Conservation (phyloP, 1,139 yeast genomes). For the Insectozyma bohioensis region DNA sequence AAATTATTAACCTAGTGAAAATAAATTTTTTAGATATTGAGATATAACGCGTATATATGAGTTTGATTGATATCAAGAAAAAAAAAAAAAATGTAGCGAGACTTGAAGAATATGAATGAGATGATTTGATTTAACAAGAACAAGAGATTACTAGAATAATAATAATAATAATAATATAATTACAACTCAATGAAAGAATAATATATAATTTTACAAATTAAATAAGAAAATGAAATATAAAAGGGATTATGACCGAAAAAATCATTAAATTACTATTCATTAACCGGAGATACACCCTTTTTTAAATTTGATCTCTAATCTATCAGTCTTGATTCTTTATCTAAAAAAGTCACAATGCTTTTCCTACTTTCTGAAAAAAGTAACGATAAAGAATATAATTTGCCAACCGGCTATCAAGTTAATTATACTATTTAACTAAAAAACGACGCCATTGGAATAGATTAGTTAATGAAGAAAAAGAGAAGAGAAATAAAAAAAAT, state of each 20-base stretch:
- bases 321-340: conserved; percentile 15
- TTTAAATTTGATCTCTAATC: conserved; percentile 23
- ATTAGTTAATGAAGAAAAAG: conserved; percentile 13
- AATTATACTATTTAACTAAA: conserved; percentile 18
- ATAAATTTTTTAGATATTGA: neutral
- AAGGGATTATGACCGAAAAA: conserved; percentile 51
- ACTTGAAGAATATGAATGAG: neutral
- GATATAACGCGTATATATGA: conserved; percentile 2
- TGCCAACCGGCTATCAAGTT: conserved; percentile 37
- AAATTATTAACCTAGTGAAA: too few species aligned
- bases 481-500: conserved; percentile 7
- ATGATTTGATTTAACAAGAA: too few species aligned
- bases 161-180: too few species aligned
- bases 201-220: too few species aligned
- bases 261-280: conserved; percentile 36
- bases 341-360: conserved; percentile 12
- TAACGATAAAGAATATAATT: conserved; percentile 1
- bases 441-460: conserved; percentile 43
- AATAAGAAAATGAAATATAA: conserved; percentile 25
- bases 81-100: neutral
- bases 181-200: too few species aligned
- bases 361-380: conserved; percentile 4
- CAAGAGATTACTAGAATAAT: too few species aligned
- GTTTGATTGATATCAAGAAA: neutral
- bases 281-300: conserved; percentile 51